A percentile compares a stretch with the other conserved stretches of the same genome.
phyloP scores from a whole-genome alignment of 148 eudicot genomes.

The Polygonum maritimum region DNA sequence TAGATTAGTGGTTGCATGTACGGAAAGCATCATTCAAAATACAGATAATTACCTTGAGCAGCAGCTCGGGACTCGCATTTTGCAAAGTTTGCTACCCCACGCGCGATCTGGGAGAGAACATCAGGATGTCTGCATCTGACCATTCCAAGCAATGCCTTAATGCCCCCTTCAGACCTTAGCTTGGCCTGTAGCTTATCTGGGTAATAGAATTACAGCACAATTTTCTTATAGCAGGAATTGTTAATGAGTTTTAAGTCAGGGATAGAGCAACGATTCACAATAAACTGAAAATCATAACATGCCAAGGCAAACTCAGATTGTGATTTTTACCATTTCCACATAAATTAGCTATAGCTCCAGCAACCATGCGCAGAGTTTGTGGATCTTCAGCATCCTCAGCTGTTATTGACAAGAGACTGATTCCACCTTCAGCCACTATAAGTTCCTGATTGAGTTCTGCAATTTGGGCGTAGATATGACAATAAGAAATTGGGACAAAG shows the following conservation, averaged over 20 bases:
- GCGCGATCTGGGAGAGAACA: constrained; percentile 96
- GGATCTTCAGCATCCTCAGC: constrained; percentile 99
- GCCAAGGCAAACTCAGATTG: not conserved
- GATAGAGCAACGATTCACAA: not conserved
- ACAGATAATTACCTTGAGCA: constrained; percentile 59
- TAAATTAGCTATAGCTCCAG: constrained; percentile 97
- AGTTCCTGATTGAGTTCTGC: constrained; percentile 95
- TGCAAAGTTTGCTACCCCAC: constrained; percentile 95
- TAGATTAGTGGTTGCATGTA: not conserved
- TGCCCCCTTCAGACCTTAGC: constrained; percentile 92
- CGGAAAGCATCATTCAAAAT: not conserved
- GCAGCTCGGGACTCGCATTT: constrained; percentile 92
- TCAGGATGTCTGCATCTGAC: constrained; percentile 95
- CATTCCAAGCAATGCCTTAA: constrained; percentile 90
- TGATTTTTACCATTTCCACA: constrained; percentile 82
- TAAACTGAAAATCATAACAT: not conserved
- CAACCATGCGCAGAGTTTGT: constrained; percentile 98
- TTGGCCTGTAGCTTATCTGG: constrained; percentile 84
- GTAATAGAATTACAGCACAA: constrained; percentile 2
- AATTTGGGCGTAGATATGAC: constrained; percentile 3
- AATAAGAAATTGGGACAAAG: not conserved
- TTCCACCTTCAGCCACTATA: constrained; percentile 92
- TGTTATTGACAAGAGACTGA: constrained; percentile 77
- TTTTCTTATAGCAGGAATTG: not conserved
- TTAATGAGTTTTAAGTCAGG: not conserved